Conservation (phyloP, 2,329 filamentous ascomycete species). For the Aspergillus thermomutatus region DNA sequence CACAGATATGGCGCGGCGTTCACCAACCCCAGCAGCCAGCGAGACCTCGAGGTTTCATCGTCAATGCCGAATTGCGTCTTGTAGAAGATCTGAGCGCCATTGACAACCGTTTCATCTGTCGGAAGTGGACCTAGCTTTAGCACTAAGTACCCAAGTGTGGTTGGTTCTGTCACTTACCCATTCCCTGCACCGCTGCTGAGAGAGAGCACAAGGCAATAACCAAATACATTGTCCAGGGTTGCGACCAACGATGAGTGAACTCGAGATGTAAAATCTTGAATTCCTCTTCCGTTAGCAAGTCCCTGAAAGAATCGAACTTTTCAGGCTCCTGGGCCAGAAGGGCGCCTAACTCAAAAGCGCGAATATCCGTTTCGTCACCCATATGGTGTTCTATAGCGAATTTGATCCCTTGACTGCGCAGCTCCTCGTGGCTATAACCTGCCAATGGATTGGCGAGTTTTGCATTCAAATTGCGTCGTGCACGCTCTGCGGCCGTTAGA, state of each 20-base stretch:
- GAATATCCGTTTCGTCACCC: slow-evolving; percentile 53
- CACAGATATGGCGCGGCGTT: slow-evolving; percentile 60
- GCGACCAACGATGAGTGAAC: slow-evolving; percentile 64
- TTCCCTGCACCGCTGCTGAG: slow-evolving; percentile 67
- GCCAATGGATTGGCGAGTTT: slow-evolving; percentile 54
- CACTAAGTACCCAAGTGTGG: too few species aligned
- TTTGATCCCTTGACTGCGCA: slow-evolving; percentile 55
- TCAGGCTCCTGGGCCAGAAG: slow-evolving; percentile 55
- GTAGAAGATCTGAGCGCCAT: slow-evolving; percentile 66
- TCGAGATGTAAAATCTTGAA: slow-evolving; percentile 57
- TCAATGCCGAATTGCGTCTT: slow-evolving; percentile 59
- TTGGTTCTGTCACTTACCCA: slow-evolving; percentile 41
- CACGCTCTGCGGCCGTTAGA: slow-evolving; percentile 37
- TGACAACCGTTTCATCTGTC: slow-evolving; percentile 65
- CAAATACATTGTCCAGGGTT: slow-evolving; percentile 63
- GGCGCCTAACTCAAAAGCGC: slow-evolving; percentile 59
- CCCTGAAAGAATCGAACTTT: slow-evolving; percentile 49
- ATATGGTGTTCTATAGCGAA: slow-evolving; percentile 58
- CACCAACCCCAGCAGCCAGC: slow-evolving; percentile 60
- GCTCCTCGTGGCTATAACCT: slow-evolving; percentile 47
- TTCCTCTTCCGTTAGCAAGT: slow-evolving; percentile 55
- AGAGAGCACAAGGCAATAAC: slow-evolving; percentile 65
- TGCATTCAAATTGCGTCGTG: slow-evolving; percentile 42
- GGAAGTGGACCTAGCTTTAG: not conserved
- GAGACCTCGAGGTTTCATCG: slow-evolving; percentile 43